Evolutionary conservation across 495 filamentous ascomycete genomes (phyloP), one percentile per base, ranked within the genome.

Genomic region (Staphylotrichum tortipilum): DNA sequence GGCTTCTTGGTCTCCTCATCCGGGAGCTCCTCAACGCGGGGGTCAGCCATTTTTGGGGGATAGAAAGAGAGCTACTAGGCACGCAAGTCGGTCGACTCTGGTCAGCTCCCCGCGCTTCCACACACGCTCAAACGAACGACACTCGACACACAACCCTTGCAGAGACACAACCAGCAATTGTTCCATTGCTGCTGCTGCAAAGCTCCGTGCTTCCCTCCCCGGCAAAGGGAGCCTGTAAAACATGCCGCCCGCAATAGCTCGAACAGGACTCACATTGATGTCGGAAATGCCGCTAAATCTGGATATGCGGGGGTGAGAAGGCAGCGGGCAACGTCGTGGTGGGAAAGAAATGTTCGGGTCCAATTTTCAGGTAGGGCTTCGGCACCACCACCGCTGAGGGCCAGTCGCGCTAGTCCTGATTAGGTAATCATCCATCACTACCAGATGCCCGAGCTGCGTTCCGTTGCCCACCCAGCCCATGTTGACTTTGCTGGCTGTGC

Each of bases 11-110:
- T 74, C 68, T 83, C 79, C 66, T 99, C 92, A 68, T 97, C 90
- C 57, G 86, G 86, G 54, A 97, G 80, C 75, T 99, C 92, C 77
- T 97, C 91, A 68, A 99, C 83, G 67, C 92, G 88, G 68, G 94
- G 86, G 74, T 95, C 92, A 61, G 94, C 86, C 92, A 99, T 99
- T 39, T 61, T 67, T 53, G 22, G 51, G 38, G 53, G 61, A 58
- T 59, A 53, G 42, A 12, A 49, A 43, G 3, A n/a, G n/a, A n/a
- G n/a, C n/a, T n/a, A n/a, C n/a, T n/a, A n/a, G n/a, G n/a, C n/a
- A n/a, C n/a, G n/a, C n/a, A n/a, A n/a, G n/a, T n/a, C 22, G 18
- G 19, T 24, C 18, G 3, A 18, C 21, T 35, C 33, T 46, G 41
- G 59, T 67, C 51, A 68, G 66, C 59, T 50, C 41, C 50, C 44